Conservation (phyloP, 2,329 filamentous ascomycete species). For the Pyricularia pennisetigena region DNA sequence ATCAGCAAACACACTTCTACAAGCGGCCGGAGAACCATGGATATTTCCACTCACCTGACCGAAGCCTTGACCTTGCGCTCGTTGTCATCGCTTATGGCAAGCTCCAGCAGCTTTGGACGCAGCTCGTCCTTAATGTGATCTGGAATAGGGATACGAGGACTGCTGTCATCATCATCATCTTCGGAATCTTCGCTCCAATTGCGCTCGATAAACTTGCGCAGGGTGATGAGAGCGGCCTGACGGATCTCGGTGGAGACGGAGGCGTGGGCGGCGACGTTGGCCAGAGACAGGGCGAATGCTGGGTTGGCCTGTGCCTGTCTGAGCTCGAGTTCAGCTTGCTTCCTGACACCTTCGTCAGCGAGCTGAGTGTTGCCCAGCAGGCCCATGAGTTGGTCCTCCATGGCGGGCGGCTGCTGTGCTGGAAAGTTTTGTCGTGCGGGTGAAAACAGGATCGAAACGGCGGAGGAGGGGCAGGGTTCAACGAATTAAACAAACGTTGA, state of each 20-base stretch:
- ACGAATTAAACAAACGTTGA: not conserved
- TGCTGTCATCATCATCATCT: constrained; percentile 66
- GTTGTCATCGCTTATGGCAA: constrained; percentile 62
- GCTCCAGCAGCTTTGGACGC: constrained; percentile 62
- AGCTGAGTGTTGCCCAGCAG: constrained; percentile 83
- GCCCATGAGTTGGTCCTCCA: constrained; percentile 69
- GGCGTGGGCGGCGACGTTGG: constrained; percentile 69
- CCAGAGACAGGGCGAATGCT: constrained; percentile 69
- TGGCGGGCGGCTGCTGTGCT: constrained; percentile 10
- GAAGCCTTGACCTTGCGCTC: constrained; percentile 82
- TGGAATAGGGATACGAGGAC: constrained; percentile 51
- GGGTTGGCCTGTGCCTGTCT: constrained; percentile 58
- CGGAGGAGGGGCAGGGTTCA: not conserved
- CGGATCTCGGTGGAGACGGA: constrained; percentile 66
- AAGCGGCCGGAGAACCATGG: not conserved
- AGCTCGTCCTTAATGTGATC: constrained; percentile 67
- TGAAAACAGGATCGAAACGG: not conserved
- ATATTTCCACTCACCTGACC: constrained; percentile 52
- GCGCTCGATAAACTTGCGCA: constrained; percentile 74
- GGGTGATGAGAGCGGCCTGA: constrained; percentile 69
- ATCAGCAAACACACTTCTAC: not conserved
- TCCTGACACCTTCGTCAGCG: constrained; percentile 64
- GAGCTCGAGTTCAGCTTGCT: constrained; percentile 78
- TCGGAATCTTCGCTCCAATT: constrained; percentile 75
- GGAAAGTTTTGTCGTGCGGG: not conserved